Base-by-base conservation (phyloP, 495 filamentous ascomycete genomes). In the Annulohypoxylon moriforme region DNA sequence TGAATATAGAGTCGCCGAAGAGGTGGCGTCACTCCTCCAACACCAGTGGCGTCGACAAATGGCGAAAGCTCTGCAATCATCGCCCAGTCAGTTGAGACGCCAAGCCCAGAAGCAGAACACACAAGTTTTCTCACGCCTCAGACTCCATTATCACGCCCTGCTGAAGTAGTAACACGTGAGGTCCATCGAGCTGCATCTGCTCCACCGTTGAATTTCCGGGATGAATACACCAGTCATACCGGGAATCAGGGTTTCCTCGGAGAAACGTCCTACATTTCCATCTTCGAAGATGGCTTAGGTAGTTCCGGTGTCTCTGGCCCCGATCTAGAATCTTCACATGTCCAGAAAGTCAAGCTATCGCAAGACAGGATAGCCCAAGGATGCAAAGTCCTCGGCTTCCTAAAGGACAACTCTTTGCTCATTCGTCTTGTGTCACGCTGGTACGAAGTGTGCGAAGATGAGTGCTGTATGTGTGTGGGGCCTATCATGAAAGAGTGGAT, bases 401-500 rank as follows among this genome's bases (percentile, higher is more conserved):
- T 79, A 31, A 76, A 71, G 36, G 73, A 79, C 33, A 66, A 69
- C 9, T 58, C 44, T 27, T 44, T 69, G 53, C 60, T 79, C 1
- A 71, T 73, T 34, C 64, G 67, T 27, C 69, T 77, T 7, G 67
- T 75, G 22, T 64, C 74, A 10, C 75, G 75, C 33, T 77, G 67
- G 63, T 79, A 71, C 44, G 72, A 77, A 27, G 68, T 77, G 46
- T 69, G 64, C 50, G 77, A 79, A 24, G 77, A 74, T 14, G 64
- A 71, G 36, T 64, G 64, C n/a, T 72, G 71, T 29, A 67, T 79
- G 36, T 74, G 68, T 24, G 72, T 74, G 44, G 75, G 77, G 49
- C 75, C 75, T 25, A 74, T 79, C 14, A 71, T 79, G 77, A 79
- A 75, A 66, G 70, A 77, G 31, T 79, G 77, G 77, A 68, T 79